Evolutionary conservation across 2,329 filamentous ascomycete genomes (phyloP).

Genomic region (Arthrobotrys musiformis): DNA sequence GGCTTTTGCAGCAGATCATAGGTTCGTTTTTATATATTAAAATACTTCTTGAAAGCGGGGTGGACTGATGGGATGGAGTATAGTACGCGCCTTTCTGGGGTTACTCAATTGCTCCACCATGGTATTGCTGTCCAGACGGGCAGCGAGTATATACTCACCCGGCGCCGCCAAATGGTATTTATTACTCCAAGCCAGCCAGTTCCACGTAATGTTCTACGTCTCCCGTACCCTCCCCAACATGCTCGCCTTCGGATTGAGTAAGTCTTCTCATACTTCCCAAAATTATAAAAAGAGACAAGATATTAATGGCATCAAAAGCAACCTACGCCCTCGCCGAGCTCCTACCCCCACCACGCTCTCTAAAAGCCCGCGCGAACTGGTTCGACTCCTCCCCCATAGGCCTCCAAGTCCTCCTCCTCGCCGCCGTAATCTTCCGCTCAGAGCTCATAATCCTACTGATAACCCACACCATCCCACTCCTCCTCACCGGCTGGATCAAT

Average conservation of each 20-base stretch:
- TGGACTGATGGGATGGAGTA: conserved; percentile 36
- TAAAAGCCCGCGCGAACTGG: conserved; percentile 64
- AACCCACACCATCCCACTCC: conserved; percentile 73
- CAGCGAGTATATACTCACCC: conserved; percentile 75
- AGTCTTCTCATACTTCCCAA: no score
- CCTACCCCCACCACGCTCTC: conserved; percentile 63
- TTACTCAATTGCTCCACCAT: conserved; percentile 78
- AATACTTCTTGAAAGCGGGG: not conserved
- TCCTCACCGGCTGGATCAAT: conserved; percentile 69
- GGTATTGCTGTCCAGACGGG: conserved; percentile 71
- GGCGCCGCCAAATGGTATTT: conserved; percentile 81
- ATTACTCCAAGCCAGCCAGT: conserved; percentile 81
- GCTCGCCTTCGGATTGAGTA: conserved; percentile 90
- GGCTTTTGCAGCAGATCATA: conserved; percentile 68
- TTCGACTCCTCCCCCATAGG: conserved; percentile 70
- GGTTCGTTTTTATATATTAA: conserved; percentile 63
- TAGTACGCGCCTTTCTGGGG: conserved; percentile 81
- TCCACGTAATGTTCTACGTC: conserved; percentile 92
- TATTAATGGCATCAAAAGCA: conserved; percentile 59
- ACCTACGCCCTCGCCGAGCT: conserved; percentile 70
- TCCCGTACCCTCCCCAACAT: conserved; percentile 93
- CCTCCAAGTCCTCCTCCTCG: conserved; percentile 74
- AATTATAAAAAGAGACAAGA: no score
- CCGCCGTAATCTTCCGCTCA: conserved; percentile 86
- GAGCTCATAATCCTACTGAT: conserved; percentile 85